Conservation (phyloP, 345 rosid species). For the Nephelium lappaceum region DNA sequence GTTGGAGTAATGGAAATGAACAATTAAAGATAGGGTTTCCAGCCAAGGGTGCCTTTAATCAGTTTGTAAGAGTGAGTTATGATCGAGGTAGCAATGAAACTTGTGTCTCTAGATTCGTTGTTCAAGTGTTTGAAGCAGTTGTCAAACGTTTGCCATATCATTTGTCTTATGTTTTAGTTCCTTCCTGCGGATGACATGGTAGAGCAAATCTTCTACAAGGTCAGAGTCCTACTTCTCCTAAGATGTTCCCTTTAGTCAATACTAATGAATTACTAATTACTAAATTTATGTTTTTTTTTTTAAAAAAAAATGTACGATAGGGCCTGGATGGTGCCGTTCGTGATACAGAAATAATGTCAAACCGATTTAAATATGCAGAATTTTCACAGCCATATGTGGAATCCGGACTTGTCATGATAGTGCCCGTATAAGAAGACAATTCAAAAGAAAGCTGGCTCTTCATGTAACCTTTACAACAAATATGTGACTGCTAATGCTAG, state of each 20-base stretch:
- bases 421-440: constrained; percentile 20
- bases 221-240: not conserved
- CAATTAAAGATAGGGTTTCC: constrained; percentile 39
- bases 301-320: not conserved
- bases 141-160: constrained; percentile 26
- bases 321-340: constrained; percentile 38
- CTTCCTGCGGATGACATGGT: constrained; percentile 37
- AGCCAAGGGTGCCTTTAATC: constrained; percentile 30
- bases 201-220: constrained; percentile 30
- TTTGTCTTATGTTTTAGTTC: constrained; percentile 25
- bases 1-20: not conserved
- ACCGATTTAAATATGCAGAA: constrained; percentile 26
- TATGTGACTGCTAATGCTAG: constrained; percentile 30
- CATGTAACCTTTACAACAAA: constrained; percentile 23
- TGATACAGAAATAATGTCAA: constrained; percentile 29
- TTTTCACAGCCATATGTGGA: constrained; percentile 39
- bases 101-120: constrained; percentile 29
- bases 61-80: constrained; percentile 31
- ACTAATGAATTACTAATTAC: not conserved
- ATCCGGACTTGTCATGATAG: constrained; percentile 37
- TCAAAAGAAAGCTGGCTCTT: constrained; percentile 32
- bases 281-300: not conserved
- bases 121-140: constrained; percentile 34
- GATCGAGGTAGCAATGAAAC: constrained; percentile 19
- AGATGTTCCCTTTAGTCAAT: not conserved